Conservation (phyloP, 441 rosid genomes). For the Populus hybrid region DNA sequence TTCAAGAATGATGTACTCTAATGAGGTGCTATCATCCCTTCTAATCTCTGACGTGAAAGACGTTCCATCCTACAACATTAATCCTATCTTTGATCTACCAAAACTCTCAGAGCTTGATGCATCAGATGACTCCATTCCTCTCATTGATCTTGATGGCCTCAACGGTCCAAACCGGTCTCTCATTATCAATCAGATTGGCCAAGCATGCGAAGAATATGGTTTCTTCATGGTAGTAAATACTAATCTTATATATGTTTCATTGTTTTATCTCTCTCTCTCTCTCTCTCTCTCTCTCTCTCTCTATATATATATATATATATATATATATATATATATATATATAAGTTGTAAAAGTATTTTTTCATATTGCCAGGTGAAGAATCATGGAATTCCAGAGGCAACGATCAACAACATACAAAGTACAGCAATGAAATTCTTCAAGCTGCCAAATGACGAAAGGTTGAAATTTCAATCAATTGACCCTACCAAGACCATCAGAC, state of each 20-base stretch:
- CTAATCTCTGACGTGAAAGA: slow-evolving; percentile 28
- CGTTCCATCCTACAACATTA: slow-evolving; percentile 49
- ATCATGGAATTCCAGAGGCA: slow-evolving; percentile 39
- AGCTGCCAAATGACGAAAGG: slow-evolving; percentile 42
- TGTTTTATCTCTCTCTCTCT: too few species aligned
- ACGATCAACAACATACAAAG: slow-evolving; percentile 23
- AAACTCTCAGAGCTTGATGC: slow-evolving; percentile 32
- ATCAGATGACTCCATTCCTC: slow-evolving; percentile 42
- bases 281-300: too few species aligned
- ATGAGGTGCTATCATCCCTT: slow-evolving; percentile 10
- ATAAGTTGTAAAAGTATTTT: too few species aligned
- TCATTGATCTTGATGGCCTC: slow-evolving; percentile 52
- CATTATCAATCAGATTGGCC: slow-evolving; percentile 36
- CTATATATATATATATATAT: too few species aligned
- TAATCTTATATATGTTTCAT: too few species aligned
- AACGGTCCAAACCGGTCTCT: slow-evolving; percentile 34
- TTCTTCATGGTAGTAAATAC: slow-evolving; percentile 50
- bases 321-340: too few species aligned
- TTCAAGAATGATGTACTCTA: too few species aligned
- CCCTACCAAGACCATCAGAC: slow-evolving; percentile 39
- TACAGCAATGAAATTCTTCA: slow-evolving; percentile 38
- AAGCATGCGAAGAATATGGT: slow-evolving; percentile 51
- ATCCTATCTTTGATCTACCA: slow-evolving; percentile 61
- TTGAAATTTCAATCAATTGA: slow-evolving; percentile 46
- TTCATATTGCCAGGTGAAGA: slow-evolving; percentile 27